Conservation (phyloP, 495 filamentous ascomycete genomes). For the Aspergillus avenaceus region DNA sequence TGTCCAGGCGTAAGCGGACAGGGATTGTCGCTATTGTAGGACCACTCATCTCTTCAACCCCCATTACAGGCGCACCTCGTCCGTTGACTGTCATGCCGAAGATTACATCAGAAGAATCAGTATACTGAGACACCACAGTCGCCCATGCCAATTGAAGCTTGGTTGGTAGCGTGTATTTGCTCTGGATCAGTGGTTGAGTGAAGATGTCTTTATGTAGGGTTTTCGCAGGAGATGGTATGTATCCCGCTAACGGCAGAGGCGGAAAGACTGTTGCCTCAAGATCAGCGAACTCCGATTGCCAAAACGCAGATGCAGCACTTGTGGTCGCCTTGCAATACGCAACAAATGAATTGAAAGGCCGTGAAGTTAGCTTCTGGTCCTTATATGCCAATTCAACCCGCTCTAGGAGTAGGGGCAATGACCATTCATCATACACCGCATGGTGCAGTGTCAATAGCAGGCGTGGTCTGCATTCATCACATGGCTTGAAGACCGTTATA, state of each 20-base stretch:
- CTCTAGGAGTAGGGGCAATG: not conserved
- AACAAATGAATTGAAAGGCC: constrained; percentile 36
- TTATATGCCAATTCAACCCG: constrained; percentile 40
- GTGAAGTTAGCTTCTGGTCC: constrained; percentile 16
- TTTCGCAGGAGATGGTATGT: constrained; percentile 7
- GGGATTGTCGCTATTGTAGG: constrained; percentile 45
- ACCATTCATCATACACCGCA: constrained; percentile 4
- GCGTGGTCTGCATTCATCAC: not conserved
- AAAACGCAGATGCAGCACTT: constrained; percentile 32
- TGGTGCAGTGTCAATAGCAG: constrained; percentile 1
- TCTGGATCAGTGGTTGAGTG: not conserved
- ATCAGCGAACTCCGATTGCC: constrained; percentile 1
- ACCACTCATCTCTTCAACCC: constrained; percentile 28
- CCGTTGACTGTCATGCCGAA: constrained; percentile 26
- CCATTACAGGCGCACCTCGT: constrained; percentile 26
- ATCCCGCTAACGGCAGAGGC: constrained; percentile 2
- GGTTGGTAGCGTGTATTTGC: not conserved
- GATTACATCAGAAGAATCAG: constrained; percentile 25
- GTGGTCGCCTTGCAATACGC: constrained; percentile 10
- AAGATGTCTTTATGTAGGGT: not conserved
- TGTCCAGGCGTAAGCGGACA: constrained; percentile 27
- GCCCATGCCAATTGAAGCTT: constrained; percentile 43
- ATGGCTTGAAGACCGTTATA: not conserved
- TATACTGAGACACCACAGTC: constrained; percentile 24
- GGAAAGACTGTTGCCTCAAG: not conserved